Base-by-base conservation (phyloP, 768 basidiomycete genomes). In the Royoungia palumana region DNA sequence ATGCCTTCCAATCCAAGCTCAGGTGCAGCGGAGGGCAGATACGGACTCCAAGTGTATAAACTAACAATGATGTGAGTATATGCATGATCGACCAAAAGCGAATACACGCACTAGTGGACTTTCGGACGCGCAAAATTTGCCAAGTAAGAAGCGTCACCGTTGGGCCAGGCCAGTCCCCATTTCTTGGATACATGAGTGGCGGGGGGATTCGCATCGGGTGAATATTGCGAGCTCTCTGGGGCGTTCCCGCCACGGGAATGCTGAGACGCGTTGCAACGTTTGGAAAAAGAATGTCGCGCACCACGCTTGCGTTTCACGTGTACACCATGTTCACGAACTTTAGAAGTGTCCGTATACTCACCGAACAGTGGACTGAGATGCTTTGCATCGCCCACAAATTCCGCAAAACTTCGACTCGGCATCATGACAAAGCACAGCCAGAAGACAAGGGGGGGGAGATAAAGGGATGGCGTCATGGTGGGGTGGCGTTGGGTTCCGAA, bases 21-120 rank as follows among this genome's bases (percentile, higher is more conserved):
- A 13, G 72, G 67, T 2, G 74, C 69, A 1, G 59, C 54, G n/a
- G 54, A 46, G 19, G 83, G 78, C 41, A 69, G 68, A 53, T 61
- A 68, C 11, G 83, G 76, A 32, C 75, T 72, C 91, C 92, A 94
- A 27, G 80, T 82, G 66, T 89, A 89, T 44, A 86, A 54, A 20
- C 75, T 76, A 37, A 5, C 5, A 7, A 14, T 2, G 11, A 13
- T 5, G 16, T 64, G 22, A 50, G 36, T 21, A 20, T 28, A 6
- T 11, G 28, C 17, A 12, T 17, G 36, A 38, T 22, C 24, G 34
- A 20, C 19, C 4, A 1, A 40, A 27, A 24, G 12, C 9, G 10
- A 46, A 48, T 9, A 62, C 72, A 32, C 60, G 41, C 17, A 85
- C 83, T 65, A 64, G 50, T 65, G 57, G 37, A 79, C 74, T 40